Conservation (phyloP, 768 basidiomycete species). For the Suillus paluster region DNA sequence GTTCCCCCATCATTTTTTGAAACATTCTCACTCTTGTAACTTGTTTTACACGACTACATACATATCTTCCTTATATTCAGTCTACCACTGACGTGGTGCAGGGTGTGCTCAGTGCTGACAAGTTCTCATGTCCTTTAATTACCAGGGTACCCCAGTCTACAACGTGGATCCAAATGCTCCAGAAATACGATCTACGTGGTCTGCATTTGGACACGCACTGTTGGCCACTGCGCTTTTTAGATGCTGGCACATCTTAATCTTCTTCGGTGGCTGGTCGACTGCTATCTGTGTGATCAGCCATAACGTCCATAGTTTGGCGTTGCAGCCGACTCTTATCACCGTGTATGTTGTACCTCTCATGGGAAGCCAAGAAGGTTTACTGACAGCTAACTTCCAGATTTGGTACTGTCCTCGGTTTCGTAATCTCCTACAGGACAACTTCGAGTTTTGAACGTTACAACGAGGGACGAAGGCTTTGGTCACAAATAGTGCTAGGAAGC, state of each 20-base stretch:
- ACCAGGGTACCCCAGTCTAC: neutral
- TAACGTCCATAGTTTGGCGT: slow-evolving; percentile 45
- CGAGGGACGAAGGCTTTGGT: slow-evolving; percentile 72
- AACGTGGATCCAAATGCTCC: neutral
- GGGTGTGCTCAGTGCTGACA: neutral
- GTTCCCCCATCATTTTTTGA: neutral
- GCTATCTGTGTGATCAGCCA: slow-evolving; percentile 57
- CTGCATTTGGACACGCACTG: slow-evolving; percentile 46
- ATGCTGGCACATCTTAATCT: slow-evolving; percentile 58
- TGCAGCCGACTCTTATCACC: slow-evolving; percentile 64
- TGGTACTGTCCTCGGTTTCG: slow-evolving; percentile 75
- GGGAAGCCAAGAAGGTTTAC: neutral
- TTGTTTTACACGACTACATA: too few species aligned
- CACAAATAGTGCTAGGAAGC: slow-evolving; percentile 59
- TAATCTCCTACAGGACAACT: slow-evolving; percentile 73
- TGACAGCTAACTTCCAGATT: slow-evolving; percentile 41
- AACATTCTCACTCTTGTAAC: neutral
- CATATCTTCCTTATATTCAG: too few species aligned
- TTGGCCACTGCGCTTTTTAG: slow-evolving; percentile 36
- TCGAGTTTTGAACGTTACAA: slow-evolving; percentile 80
- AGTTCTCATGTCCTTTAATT: slow-evolving; percentile 4
- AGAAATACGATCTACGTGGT: slow-evolving; percentile 14
- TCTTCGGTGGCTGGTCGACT: slow-evolving; percentile 67
- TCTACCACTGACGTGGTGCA: too few species aligned
- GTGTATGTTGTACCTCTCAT: slow-evolving; percentile 49